Conservation (phyloP, 345 rosid species). For the Populus simonii region DNA sequence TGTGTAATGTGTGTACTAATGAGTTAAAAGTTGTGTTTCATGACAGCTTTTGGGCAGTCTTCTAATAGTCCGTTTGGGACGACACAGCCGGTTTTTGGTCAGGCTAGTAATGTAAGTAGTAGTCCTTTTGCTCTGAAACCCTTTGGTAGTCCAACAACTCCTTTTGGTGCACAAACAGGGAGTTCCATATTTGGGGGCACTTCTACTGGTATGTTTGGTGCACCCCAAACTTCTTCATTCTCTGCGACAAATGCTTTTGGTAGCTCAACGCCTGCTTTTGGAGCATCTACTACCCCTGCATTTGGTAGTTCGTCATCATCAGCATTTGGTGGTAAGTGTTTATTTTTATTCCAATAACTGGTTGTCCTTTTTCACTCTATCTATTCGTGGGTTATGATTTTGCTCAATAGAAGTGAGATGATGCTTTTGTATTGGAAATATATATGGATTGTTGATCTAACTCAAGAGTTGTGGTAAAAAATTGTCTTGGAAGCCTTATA, state of each 20-base stretch:
- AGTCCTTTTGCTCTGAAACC: conserved; percentile 78
- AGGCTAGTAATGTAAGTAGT: conserved; percentile 48
- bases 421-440: background rate
- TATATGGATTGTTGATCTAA: background rate
- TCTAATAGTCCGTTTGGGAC: conserved; percentile 68
- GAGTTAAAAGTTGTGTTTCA: conserved; percentile 2
- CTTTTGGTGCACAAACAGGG: conserved; percentile 79
- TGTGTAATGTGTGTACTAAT: background rate
- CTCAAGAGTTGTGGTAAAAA: background rate
- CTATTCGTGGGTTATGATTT: background rate
- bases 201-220: conserved; percentile 85
- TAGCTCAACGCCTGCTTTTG: conserved; percentile 65
- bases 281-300: conserved; percentile 44
- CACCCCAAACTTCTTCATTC: conserved; percentile 61
- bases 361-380: background rate
- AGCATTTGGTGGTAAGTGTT: conserved; percentile 67
- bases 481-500: background rate
- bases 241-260: conserved; percentile 67
- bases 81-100: conserved; percentile 62
- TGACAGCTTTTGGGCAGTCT: conserved; percentile 79
- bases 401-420: background rate
- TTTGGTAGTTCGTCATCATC: conserved; percentile 64
- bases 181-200: conserved; percentile 79
- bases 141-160: conserved; percentile 49
- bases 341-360: background rate